Base-by-base conservation (phyloP, 768 basidiomycete genomes). In the Leccinum disarticulatum region DNA sequence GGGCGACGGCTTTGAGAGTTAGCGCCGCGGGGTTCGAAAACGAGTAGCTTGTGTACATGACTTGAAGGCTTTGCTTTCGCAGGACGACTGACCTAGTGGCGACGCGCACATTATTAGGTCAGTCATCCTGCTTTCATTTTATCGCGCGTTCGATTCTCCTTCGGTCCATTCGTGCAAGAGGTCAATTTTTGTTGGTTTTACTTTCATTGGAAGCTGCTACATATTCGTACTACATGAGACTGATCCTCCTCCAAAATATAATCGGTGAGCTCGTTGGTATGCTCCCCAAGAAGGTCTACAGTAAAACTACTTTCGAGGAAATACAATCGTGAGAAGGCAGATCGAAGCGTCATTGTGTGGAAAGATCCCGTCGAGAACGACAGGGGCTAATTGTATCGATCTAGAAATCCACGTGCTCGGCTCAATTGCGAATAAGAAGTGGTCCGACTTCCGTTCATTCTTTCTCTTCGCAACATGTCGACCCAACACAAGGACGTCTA, bases 401-500 rank as follows among this genome's bases (percentile, higher is more conserved):
- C 38, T 4, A 6, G 14, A 6, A 6, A 36, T 8, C 35, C 63
- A 65, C 63, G 59, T 66, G 64, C 22, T 33, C 15, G 8, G 41
- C 41, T 41, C n/a, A 46, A 41, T 41, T 41, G 15, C 51, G 52
- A 64, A 63, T 47, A 25, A 57, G 55, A 50, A 47, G 36, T 64
- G 62, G 59, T 31, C 4, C 38, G 46, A 67, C 43, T 33, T 0
- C 6, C n/a, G 10, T 1, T n/a, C 33, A 10, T 38, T 52, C 28
- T 27, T 4, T 25, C 5, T 3, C 15, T 28, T n/a, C n/a, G 3
- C 38, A 49, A 38, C 25, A 71, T 70, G 69, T 55, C 68, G 33
- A 54, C 52, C 19, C 64, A 63, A 52, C 64, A 57, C 54, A 81
- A 77, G 64, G 92, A 96, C 64, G 79, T 85, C 3, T 98, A 92